These are phyloP conservation scores for Botrytis pseudocinerea DNA, from an alignment of 2,329 filamentous ascomycete genomes.

Conservation along the genomic window DNA sequence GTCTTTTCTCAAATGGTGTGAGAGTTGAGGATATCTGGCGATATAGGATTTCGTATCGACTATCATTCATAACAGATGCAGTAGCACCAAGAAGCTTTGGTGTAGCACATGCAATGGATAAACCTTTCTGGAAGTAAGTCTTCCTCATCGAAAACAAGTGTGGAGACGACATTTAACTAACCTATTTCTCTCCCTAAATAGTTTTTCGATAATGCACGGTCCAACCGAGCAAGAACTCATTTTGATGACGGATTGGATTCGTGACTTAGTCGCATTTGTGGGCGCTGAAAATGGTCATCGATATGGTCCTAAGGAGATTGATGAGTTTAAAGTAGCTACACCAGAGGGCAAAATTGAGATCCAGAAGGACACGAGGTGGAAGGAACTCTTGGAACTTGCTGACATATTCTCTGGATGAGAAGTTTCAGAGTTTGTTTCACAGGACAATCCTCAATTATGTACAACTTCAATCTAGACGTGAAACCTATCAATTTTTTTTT, in stretches of 20 bases:
- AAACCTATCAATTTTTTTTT: neutral
- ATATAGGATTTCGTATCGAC: slow-evolving; percentile 46
- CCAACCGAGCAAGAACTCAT: slow-evolving; percentile 41
- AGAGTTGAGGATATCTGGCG: slow-evolving; percentile 44
- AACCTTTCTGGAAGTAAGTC: slow-evolving; percentile 47
- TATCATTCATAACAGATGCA: slow-evolving; percentile 47
- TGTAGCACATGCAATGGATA: slow-evolving; percentile 46
- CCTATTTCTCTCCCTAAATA: slow-evolving; percentile 6
- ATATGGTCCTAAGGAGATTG: slow-evolving; percentile 42
- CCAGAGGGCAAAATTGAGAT: slow-evolving; percentile 41
- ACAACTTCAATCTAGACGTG: neutral
- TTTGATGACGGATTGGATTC: slow-evolving; percentile 46
- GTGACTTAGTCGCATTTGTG: slow-evolving; percentile 44
- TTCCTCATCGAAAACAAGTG: neutral
- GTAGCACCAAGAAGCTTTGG: slow-evolving; percentile 43
- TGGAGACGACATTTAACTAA: neutral
- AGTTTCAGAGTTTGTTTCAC: neutral
- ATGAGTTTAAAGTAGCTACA: slow-evolving; percentile 44
- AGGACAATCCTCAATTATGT: neutral
- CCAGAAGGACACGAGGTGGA: slow-evolving; percentile 43
- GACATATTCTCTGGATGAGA: slow-evolving; percentile 36
- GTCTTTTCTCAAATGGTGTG: slow-evolving; percentile 41
- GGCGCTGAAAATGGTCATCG: slow-evolving; percentile 38
- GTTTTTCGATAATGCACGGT: slow-evolving; percentile 45
- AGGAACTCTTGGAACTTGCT: slow-evolving; percentile 39